Evolutionary conservation across 805 yeast species (phyloP), one percentile per base, ranked within the genome.

Genomic region (Dipodascus geniculatus): DNA sequence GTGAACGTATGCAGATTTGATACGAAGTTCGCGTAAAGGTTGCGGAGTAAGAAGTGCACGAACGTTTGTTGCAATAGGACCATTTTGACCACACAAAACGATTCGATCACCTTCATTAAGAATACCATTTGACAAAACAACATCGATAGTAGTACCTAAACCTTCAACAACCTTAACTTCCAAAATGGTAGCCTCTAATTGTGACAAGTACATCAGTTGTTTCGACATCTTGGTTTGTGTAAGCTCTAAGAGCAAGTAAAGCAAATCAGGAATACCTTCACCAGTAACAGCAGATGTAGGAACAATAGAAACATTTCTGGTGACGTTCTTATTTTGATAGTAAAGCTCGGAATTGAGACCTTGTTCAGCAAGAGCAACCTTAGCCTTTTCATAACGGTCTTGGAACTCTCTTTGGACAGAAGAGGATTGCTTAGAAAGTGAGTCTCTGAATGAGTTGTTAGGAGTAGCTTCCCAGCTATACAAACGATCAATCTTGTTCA

Each of bases 271-370:
- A 63, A 93, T 95, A 86, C 99, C 99, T 74, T 93, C 99, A 70
- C 99, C 99, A 14, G 97, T 90, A 48, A 90, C 95, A 54, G 99
- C 99, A 58, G 98, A 91, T 19, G 99, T 93, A 63, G 99, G 99
- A 48, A 93, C 96, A 63, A 93, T 85, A 38, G 97, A 89, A 54
- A 93, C 99, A 65, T 83, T 88, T 69, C 89, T 88, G 54, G 97
- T 74, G 79, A 91, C 74, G 74, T 91, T 93, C 71, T 85, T 86
- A 79, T 93, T 93, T 71, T 91, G 87, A 86, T 77, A 93, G 72
- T 93, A 93, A 59, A 93, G 78, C 73, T 95, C 99, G 54, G 98
- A 87, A 76, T 93, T 93, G 75, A 93, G 83, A 65, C 99, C 98
- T 74, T 93, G 99, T 74, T 93, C 99, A 57, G 98, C 88, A 61